phyloP scores from a whole-genome alignment of 1,284 basidiomycete genomes.

The Nidula niveotomentosa region DNA sequence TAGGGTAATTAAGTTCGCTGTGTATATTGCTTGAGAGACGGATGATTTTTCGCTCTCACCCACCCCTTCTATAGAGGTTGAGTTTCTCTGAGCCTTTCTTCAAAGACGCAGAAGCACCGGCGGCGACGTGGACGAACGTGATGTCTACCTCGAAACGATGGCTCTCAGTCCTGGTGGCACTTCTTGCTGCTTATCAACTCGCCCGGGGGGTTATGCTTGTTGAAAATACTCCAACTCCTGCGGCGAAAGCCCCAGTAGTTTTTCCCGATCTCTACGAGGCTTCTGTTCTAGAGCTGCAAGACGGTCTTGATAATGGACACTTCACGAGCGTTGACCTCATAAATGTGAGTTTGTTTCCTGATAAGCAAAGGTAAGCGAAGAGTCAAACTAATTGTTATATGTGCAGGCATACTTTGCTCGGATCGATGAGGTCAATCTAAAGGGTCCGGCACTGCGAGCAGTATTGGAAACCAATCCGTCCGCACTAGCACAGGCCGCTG shows the following conservation, averaged over 20 bases:
- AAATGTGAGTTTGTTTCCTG: slow-evolving; percentile 34
- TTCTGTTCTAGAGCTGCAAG: slow-evolving; percentile 54
- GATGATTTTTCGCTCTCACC: not conserved
- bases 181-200: not conserved
- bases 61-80: not conserved
- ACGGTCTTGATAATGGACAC: slow-evolving; percentile 45
- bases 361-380: not conserved
- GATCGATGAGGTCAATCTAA: slow-evolving; percentile 70
- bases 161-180: not conserved
- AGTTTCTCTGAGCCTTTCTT: not conserved
- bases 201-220: not conserved
- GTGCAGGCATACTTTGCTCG: slow-evolving; percentile 64
- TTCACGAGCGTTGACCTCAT: slow-evolving; percentile 69
- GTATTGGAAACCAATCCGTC: slow-evolving; percentile 64
- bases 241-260: not conserved
- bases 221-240: not conserved
- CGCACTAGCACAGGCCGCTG: slow-evolving; percentile 53
- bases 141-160: not conserved
- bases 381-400: not conserved
- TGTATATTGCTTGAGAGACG: not conserved
- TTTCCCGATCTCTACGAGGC: slow-evolving; percentile 67
- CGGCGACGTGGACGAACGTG: not conserved
- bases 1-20: not conserved
- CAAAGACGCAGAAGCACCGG: no score
- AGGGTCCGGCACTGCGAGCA: slow-evolving; percentile 59